Evolutionary conservation across 2,329 filamentous ascomycete species (phyloP).

Genomic region (Polytolypa hystricis): DNA sequence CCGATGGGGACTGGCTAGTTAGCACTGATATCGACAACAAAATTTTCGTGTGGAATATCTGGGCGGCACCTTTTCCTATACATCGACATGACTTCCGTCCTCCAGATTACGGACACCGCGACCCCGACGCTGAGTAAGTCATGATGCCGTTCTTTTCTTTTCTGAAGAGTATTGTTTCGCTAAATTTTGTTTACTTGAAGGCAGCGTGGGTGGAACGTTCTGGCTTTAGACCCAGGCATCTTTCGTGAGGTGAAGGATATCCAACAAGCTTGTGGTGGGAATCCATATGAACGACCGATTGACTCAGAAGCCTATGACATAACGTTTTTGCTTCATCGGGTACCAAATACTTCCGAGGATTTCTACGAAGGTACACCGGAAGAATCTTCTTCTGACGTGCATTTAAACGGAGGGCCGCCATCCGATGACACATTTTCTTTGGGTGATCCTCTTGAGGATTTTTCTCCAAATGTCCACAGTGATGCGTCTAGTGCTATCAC

Average conservation of each 20-base stretch:
- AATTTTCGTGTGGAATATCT: slow-evolving; percentile 40
- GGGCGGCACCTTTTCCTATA: slow-evolving; percentile 25
- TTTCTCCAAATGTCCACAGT: slow-evolving; percentile 2
- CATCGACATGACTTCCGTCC: slow-evolving; percentile 8
- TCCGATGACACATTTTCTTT: slow-evolving; percentile 8
- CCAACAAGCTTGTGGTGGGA: slow-evolving; percentile 32
- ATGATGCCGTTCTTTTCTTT: slow-evolving; percentile 16
- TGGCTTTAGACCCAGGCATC: slow-evolving; percentile 34
- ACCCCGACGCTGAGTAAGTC: slow-evolving; percentile 6
- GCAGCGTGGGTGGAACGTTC: slow-evolving; percentile 35
- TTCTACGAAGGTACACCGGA: too few species aligned
- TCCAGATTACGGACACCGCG: background rate
- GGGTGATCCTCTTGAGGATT: background rate
- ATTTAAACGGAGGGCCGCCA: too few species aligned
- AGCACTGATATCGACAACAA: slow-evolving; percentile 46
- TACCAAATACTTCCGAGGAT: too few species aligned
- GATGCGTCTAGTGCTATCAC: background rate
- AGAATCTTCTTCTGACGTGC: too few species aligned
- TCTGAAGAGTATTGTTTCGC: slow-evolving; percentile 17
- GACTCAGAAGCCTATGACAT: slow-evolving; percentile 13
- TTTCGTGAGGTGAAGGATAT: slow-evolving; percentile 27
- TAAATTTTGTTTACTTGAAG: slow-evolving; percentile 12
- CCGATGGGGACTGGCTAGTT: slow-evolving; percentile 44
- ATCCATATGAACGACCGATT: slow-evolving; percentile 14
- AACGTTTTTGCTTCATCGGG: too few species aligned